phyloP scores from a whole-genome alignment of 1,284 basidiomycete species.

The Neonothopanus nambi region DNA sequence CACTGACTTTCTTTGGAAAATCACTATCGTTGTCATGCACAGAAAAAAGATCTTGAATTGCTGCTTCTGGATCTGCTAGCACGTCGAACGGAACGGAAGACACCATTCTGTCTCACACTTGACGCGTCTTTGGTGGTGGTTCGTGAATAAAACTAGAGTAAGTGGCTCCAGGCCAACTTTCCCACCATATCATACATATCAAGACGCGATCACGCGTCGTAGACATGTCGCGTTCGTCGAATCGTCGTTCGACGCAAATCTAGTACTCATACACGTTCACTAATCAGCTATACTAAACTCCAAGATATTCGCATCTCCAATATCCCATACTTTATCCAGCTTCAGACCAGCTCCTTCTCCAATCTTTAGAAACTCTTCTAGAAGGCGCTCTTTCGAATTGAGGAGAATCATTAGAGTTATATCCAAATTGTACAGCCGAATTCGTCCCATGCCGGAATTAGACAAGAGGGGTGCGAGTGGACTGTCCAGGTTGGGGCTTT shows the following conservation, averaged over 20 bases:
- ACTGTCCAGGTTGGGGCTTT: background rate
- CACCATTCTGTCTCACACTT: conserved; percentile 6
- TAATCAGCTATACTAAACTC: background rate
- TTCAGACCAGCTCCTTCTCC: background rate
- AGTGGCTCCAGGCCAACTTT: background rate
- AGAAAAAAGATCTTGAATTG: conserved; percentile 8
- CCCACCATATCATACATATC: too few relatives aligned
- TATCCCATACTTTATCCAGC: background rate
- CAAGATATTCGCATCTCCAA: background rate
- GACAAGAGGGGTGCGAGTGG: conserved; percentile 8
- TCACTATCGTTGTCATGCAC: too few relatives aligned
- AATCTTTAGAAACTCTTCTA: background rate
- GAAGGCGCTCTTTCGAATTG: background rate
- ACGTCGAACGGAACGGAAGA: conserved; percentile 12
- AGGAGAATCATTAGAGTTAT: background rate
- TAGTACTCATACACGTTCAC: background rate
- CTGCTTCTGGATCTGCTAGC: conserved; percentile 8
- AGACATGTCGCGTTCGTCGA: background rate
- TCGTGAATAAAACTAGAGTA: background rate
- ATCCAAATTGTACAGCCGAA: conserved; percentile 2
- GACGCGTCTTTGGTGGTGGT: background rate
- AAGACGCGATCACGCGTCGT: background rate
- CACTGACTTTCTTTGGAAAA: too few relatives aligned
- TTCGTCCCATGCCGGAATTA: conserved; percentile 7
- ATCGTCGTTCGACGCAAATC: background rate